Evolutionary conservation across 1,284 basidiomycete species (phyloP), one percentile per base, ranked within the genome.

Genomic region (Naganishia albida): DNA sequence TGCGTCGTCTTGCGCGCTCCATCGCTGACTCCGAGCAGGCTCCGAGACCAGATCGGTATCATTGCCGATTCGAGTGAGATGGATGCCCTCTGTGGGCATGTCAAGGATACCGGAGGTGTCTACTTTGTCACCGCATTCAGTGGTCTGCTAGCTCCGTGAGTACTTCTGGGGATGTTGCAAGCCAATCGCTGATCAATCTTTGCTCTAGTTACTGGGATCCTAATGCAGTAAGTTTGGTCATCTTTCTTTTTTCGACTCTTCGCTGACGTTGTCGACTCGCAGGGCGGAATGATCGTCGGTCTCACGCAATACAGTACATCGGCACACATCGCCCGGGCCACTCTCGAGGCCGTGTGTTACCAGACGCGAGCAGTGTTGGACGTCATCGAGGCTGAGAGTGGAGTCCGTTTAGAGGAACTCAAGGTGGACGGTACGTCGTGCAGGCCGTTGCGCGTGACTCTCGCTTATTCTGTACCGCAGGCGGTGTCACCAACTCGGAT

Each of bases 71-170:
- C 93, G 0, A 79, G 78, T 20, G 91, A 98, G 67, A 89, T 98
- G 73, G 96, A 97, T 74, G 83, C 83, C 18, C 84, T 98, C 44
- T 94, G 93, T 1, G 86, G 84, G 6, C 84, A 87, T 50, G 92
- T 89, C 49, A 80, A 86, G 18, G 86, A 89, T 73, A 89, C 91
- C 0, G 94, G 90, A 50, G 95, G 95, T n/a, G 84, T 97, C 42
- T 97, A 93, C 82, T 99, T 99, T 74, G 95, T 99, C 44, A 95
- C 95, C 0, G 94, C 91, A 10, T 96, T 98, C 82, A 89, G 88
- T 62, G 94, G 93, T 67, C 83, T 97, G 40, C 85, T 95, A 49
- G 92, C 91, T 18, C 91, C 92, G 40, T 74, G 53, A 70, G 70
- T 71, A 10, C n/a, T 28, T 18, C 43, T 12, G n/a, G 3, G 16